These are phyloP conservation scores for Cadophora sp. DNA, from an alignment of 2,329 filamentous ascomycete genomes.

Conservation along the genomic window DNA sequence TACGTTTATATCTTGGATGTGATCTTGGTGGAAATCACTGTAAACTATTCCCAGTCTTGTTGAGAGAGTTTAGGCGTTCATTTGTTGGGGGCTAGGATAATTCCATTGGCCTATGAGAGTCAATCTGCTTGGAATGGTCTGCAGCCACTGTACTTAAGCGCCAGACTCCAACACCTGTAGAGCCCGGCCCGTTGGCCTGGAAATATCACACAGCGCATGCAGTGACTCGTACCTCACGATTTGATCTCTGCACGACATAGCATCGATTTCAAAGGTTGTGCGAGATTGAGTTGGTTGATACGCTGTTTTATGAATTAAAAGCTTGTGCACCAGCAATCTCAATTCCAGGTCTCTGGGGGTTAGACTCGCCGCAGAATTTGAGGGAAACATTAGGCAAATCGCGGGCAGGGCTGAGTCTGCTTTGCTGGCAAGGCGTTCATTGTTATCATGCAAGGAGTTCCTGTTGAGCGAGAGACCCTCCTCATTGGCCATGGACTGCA, in stretches of 20 bases:
- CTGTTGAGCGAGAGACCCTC: neutral
- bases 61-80: too few relatives aligned
- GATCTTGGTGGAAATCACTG: neutral
- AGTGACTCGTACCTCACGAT: neutral
- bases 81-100: neutral
- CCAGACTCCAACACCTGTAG: too few relatives aligned
- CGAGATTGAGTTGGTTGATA: neutral
- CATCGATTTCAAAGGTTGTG: neutral
- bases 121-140: neutral
- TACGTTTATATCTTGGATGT: neutral
- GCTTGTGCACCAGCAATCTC: neutral
- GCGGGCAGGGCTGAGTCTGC: neutral
- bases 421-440: neutral
- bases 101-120: neutral
- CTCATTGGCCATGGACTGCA: neutral
- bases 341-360: neutral
- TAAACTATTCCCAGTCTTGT: neutral
- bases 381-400: neutral
- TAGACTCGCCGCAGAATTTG: neutral
- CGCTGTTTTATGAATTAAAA: neutral
- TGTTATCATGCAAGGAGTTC: neutral
- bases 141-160: too few relatives aligned
- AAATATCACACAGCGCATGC: neutral
- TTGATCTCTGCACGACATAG: neutral
- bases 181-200: neutral